These are phyloP conservation scores for Gossypium australe DNA, from an alignment of 345 rosid genomes.

Conservation along the genomic window DNA sequence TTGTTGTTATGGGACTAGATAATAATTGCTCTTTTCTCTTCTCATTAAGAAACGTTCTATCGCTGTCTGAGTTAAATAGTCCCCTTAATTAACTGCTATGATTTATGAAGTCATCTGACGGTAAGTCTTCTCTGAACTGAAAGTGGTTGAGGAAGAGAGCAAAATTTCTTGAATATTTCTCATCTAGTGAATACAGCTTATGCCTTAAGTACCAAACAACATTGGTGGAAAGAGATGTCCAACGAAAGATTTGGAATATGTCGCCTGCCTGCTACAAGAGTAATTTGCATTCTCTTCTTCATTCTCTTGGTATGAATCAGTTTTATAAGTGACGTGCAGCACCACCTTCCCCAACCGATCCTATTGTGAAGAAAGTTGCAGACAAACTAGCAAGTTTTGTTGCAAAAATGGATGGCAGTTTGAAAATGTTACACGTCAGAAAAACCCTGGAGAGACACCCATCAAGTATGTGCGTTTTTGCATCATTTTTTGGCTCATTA, in stretches of 20 bases:
- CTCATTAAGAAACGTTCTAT: not conserved
- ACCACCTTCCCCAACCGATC: constrained; percentile 81
- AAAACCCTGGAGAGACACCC: constrained; percentile 95
- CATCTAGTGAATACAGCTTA: constrained; percentile 96
- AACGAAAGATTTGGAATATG: constrained; percentile 87
- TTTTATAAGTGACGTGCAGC: constrained; percentile 99
- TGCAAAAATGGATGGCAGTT: constrained; percentile 96
- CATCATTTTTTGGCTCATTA: constrained; percentile 4
- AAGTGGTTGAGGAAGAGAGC: constrained; percentile 37
- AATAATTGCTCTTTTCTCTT: not conserved
- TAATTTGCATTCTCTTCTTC: constrained; percentile 97
- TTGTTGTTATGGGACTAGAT: not conserved
- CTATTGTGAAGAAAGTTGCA: constrained; percentile 93
- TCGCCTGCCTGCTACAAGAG: constrained; percentile 93
- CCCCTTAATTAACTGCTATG: constrained; percentile 13
- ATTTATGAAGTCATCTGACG: constrained; percentile 20
- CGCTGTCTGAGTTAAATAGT: constrained; percentile 1
- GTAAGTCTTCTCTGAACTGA: constrained; percentile 31
- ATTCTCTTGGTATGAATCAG: constrained; percentile 97
- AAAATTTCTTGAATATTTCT: constrained; percentile 71
- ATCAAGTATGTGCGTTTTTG: constrained; percentile 54
- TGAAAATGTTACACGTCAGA: constrained; percentile 85
- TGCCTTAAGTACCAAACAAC: constrained; percentile 76
- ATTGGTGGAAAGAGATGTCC: constrained; percentile 92
- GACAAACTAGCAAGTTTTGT: constrained; percentile 97